A percentile compares a stretch with the other conserved stretches of the same genome.
Conservation (phyloP, 495 filamentous ascomycete species). For the Penicillium tannophilum region DNA sequence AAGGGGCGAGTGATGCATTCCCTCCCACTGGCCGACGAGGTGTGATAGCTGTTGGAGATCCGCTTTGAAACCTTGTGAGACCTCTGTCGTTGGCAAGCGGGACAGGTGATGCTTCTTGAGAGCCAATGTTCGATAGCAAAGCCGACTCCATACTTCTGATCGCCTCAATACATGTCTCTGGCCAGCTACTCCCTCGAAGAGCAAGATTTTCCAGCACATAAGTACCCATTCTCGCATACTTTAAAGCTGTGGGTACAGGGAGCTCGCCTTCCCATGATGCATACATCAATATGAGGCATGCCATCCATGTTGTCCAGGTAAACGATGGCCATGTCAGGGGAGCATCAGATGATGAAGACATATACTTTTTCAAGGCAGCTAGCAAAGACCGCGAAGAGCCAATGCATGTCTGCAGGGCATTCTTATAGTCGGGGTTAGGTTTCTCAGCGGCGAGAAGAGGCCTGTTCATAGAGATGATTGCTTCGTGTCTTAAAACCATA, state of each 20-base stretch:
- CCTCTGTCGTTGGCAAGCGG: not conserved
- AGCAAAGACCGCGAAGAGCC: constrained; percentile 45
- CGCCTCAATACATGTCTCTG: constrained; percentile 46
- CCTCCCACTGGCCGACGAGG: not conserved
- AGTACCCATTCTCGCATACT: constrained; percentile 39
- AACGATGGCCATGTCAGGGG: constrained; percentile 49
- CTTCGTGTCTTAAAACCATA: constrained; percentile 42
- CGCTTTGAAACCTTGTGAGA: not conserved
- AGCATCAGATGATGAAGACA: constrained; percentile 22
- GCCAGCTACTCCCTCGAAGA: constrained; percentile 40
- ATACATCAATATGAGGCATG: constrained; percentile 48
- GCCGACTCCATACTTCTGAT: constrained; percentile 42
- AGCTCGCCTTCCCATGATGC: constrained; percentile 46
- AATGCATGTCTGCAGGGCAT: constrained; percentile 48
- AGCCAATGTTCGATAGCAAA: constrained; percentile 11
- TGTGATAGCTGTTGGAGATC: not conserved
- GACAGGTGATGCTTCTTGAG: not conserved
- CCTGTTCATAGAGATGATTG: constrained; percentile 49
- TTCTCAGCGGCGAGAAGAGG: constrained; percentile 42
- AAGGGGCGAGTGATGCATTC: not conserved
- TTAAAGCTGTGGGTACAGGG: constrained; percentile 29
- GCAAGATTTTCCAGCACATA: constrained; percentile 38
- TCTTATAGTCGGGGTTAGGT: constrained; percentile 41
- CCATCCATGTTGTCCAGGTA: constrained; percentile 54
- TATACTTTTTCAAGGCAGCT: constrained; percentile 31